Evolutionary conservation across 2,329 filamentous ascomycete genomes (phyloP).

Genomic region (Nothophoma quercina): DNA sequence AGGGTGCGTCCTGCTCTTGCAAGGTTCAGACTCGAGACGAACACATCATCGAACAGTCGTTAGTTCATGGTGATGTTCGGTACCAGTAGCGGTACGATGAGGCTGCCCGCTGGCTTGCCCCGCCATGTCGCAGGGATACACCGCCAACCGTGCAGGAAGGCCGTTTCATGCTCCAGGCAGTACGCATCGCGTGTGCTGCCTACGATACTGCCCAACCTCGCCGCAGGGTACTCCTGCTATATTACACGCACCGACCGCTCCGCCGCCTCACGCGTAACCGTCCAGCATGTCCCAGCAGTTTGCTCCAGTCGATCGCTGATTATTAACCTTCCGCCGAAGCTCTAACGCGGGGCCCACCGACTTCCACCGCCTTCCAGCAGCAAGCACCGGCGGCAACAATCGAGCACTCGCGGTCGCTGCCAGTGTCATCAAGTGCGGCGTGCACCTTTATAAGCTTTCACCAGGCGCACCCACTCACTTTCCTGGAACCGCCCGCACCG

Average conservation of each 20-base stretch:
- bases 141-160: slow-evolving; percentile 23
- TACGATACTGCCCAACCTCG: slow-evolving; percentile 30
- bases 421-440: slow-evolving; percentile 13
- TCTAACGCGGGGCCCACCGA: slow-evolving; percentile 29
- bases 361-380: slow-evolving; percentile 44
- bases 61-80: not conserved
- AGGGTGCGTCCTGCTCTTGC: not conserved
- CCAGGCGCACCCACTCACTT: slow-evolving; percentile 25
- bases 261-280: slow-evolving; percentile 17
- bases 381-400: slow-evolving; percentile 8
- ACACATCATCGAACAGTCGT: not conserved
- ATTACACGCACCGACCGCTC: slow-evolving; percentile 25
- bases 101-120: slow-evolving; percentile 15
- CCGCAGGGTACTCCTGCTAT: slow-evolving; percentile 20
- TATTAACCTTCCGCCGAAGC: slow-evolving; percentile 30
- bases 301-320: slow-evolving; percentile 29
- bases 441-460: slow-evolving; percentile 29
- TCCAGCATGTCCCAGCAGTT: slow-evolving; percentile 26
- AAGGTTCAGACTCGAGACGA: not conserved
- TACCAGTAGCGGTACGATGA: slow-evolving; percentile 4
- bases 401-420: slow-evolving; percentile 5
- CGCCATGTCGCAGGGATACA: slow-evolving; percentile 25
- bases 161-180: slow-evolving; percentile 26
- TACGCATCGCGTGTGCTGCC: slow-evolving; percentile 25
- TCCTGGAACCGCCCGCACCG: slow-evolving; percentile 29